phyloP scores from a whole-genome alignment of 371 early-diverging fungal species.

The Funneliformis caledonium region DNA sequence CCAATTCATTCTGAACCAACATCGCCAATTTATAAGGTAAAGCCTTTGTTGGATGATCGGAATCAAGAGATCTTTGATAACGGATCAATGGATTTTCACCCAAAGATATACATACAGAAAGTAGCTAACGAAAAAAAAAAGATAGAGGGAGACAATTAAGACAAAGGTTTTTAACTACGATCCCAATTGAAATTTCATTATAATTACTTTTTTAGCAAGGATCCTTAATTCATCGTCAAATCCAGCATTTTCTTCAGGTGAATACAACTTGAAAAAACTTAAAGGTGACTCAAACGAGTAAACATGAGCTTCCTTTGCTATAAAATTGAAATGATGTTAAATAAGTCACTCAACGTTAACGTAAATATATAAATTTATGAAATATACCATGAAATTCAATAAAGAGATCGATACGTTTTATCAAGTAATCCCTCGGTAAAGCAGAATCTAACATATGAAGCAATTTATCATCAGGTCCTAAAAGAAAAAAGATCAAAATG shows the following conservation, averaged over 20 bases:
- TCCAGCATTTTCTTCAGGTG: slow-evolving; percentile 51
- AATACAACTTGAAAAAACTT: slow-evolving; percentile 66
- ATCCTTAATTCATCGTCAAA: slow-evolving; percentile 65
- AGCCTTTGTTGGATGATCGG: slow-evolving; percentile 68
- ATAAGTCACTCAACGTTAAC: slow-evolving; percentile 5
- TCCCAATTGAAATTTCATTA: background rate
- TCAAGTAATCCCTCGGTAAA: slow-evolving; percentile 62
- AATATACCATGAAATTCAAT: slow-evolving; percentile 71
- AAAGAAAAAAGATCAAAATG: background rate
- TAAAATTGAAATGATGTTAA: background rate
- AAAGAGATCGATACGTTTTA: slow-evolving; percentile 77
- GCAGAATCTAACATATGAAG: slow-evolving; percentile 66
- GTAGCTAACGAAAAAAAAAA: slow-evolving; percentile 49
- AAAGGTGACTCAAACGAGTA: slow-evolving; percentile 77
- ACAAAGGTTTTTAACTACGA: background rate
- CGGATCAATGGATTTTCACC: slow-evolving; percentile 88
- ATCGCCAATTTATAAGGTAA: slow-evolving; percentile 65
- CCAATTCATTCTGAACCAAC: slow-evolving; percentile 73
- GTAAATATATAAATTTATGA: slow-evolving; percentile 16
- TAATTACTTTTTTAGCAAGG: slow-evolving; percentile 67
- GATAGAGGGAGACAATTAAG: slow-evolving; percentile 3
- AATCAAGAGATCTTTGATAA: slow-evolving; percentile 77
- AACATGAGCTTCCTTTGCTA: slow-evolving; percentile 82
- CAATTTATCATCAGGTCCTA: slow-evolving; percentile 57
- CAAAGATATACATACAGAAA: slow-evolving; percentile 76